Evolutionary conservation across 495 filamentous ascomycete species (phyloP).

Genomic region (Antarctomyces pellizariae): DNA sequence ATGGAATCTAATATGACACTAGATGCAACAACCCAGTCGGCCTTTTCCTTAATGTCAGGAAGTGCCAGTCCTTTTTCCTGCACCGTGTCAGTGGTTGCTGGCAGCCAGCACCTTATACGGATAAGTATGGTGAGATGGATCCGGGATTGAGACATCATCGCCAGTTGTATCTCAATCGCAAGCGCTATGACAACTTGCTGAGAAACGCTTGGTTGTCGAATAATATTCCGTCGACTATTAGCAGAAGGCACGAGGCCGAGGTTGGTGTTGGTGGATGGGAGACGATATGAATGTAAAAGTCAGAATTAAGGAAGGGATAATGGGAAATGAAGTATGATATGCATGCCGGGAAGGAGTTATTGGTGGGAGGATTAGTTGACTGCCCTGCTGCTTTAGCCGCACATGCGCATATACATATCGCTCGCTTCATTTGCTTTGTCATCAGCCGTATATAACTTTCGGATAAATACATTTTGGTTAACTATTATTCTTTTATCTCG

Average conservation of each 20-base stretch:
- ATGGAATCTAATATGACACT: slow-evolving; percentile 1
- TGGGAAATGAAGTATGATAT: no score
- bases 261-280: slow-evolving; percentile 97
- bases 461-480: no score
- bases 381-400: no score
- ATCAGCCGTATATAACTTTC: no score
- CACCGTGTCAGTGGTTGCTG: slow-evolving; percentile 66
- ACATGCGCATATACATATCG: no score
- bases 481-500: no score
- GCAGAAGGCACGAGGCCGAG: slow-evolving; percentile 73
- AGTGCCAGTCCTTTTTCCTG: slow-evolving; percentile 73
- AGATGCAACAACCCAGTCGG: slow-evolving; percentile 80
- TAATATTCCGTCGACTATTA: slow-evolving; percentile 68
- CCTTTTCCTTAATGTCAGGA: slow-evolving; percentile 85
- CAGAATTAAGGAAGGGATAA: no score
- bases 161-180: slow-evolving; percentile 80
- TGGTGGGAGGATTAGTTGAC: no score
- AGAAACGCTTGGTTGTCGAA: slow-evolving; percentile 75
- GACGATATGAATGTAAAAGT: slow-evolving; percentile 31
- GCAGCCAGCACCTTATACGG: slow-evolving; percentile 74
- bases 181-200: slow-evolving; percentile 71
- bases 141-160: slow-evolving; percentile 56
- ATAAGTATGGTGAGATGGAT: slow-evolving; percentile 86
- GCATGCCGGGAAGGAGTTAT: no score
- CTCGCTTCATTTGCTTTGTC: no score